These are phyloP conservation scores for Streptanthus diversifolius DNA, from an alignment of 345 rosid species.

Conservation along the genomic window DNA sequence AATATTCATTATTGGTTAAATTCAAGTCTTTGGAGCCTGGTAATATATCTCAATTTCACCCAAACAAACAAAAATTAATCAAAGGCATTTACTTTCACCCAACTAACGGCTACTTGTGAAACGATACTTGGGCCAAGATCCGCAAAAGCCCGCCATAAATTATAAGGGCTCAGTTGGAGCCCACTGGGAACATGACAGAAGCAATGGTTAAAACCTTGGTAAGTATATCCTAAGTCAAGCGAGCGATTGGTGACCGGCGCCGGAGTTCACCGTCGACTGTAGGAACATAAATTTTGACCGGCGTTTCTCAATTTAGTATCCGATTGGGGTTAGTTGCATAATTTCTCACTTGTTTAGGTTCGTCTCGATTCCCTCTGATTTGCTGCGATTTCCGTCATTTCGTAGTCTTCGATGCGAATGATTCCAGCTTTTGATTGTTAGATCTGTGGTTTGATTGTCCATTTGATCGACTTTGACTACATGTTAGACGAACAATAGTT, in stretches of 20 bases:
- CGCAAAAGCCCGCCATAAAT: background rate
- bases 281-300: background rate
- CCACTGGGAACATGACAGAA: background rate
- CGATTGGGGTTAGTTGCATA: background rate
- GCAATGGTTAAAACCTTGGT: background rate
- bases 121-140: background rate
- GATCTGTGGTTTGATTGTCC: slow-evolving; percentile 8
- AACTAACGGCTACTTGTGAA: slow-evolving; percentile 12
- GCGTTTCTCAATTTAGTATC: background rate
- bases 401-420: slow-evolving; percentile 11
- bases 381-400: slow-evolving; percentile 8
- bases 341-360: background rate
- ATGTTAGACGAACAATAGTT: background rate
- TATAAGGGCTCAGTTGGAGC: background rate
- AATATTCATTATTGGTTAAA: background rate
- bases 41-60: background rate
- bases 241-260: slow-evolving; percentile 15
- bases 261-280: background rate
- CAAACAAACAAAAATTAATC: background rate
- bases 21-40: background rate
- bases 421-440: background rate
- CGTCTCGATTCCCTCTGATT: background rate
- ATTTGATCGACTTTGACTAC: background rate
- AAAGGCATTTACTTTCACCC: background rate
- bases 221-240: background rate